Base-by-base conservation (phyloP, 805 yeast species). In the Wickerhamomyces ciferrii region DNA sequence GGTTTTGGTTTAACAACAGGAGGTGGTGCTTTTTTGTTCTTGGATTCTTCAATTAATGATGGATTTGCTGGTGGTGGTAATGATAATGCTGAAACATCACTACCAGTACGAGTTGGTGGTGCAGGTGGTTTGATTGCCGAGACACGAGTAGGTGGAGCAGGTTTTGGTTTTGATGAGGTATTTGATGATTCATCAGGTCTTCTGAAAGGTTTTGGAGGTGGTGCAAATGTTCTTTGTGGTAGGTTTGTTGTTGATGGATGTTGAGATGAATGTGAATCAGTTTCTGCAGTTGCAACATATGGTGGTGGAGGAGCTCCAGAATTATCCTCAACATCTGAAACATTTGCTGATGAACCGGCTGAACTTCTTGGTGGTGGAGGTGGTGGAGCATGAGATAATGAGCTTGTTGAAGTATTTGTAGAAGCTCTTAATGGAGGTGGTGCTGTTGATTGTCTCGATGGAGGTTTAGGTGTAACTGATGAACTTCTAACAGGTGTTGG, bases 201-300 rank as follows among this genome's bases (percentile, higher is more conserved):
- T 17, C 43, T 45, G 10, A 39, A 39, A 4, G 41, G 41, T 24
- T 25, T 54, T 45, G 70, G 70, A 9, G 70, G 70, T 9, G 70
- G 68, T 20, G 62, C 63, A 55, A 62, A 52, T 24, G 51, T 53
- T 13, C 53, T 56, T 13, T 14, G 21, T 2, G n/a, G 18, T 11
- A 35, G 36, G 19, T 17, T 15, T 19, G 43, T n/a, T 43, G 18
- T 24, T 20, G 36, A 24, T 15, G 42, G 3, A 3, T 20, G 19
- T 9, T 9, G n/a, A n/a, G 7, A 39, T 14, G 15, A 21, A 24
- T 15, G 23, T 8, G 27, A 13, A 15, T 23, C 32, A n/a, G 31
- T 19, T 17, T 19, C 42, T 8, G 17, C 14, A 20, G 20, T 20
- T 14, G 25, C 10, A 5, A 14, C 18, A 20, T 37, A 37, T 5